phyloP scores from a whole-genome alignment of 2,329 filamentous ascomycete species.

The Chrysoporthe puriensis region DNA sequence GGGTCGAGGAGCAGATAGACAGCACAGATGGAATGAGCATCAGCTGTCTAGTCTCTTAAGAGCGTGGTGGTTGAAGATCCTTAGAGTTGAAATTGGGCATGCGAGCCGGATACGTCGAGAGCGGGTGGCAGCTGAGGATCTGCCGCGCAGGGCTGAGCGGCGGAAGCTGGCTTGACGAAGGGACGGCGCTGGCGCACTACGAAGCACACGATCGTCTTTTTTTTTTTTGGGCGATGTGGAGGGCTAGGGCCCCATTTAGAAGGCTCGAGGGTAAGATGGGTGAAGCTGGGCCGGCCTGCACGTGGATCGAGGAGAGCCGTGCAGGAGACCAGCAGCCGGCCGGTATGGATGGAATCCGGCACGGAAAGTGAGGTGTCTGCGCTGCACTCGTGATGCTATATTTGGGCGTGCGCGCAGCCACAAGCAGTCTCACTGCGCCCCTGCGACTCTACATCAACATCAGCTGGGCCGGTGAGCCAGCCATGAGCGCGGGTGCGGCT shows the following conservation, averaged over 20 bases:
- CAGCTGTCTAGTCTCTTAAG: too few species aligned
- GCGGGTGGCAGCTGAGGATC: not conserved
- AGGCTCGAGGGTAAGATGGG: too few species aligned
- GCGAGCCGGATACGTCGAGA: too few species aligned
- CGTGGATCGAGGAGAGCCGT: not conserved
- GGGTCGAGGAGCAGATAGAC: too few species aligned
- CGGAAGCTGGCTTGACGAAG: not conserved
- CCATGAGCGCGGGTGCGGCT: too few species aligned
- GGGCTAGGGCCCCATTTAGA: not conserved
- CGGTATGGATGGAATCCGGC: not conserved
- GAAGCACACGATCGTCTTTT: not conserved
- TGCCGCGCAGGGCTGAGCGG: not conserved
- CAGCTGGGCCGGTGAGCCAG: too few species aligned
- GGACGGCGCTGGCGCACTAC: constrained; percentile 1
- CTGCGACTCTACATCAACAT: too few species aligned
- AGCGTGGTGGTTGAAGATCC: too few species aligned
- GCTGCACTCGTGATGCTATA: not conserved
- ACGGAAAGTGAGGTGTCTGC: not conserved
- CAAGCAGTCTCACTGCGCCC: not conserved
- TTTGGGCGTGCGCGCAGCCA: not conserved
- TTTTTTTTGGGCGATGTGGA: not conserved
- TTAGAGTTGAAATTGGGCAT: too few species aligned
- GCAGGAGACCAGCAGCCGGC: not conserved
- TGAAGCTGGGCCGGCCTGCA: too few species aligned
- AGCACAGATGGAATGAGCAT: too few species aligned